Conservation (phyloP, 2,329 filamentous ascomycete species). For the Colletotrichum cordylinicola region DNA sequence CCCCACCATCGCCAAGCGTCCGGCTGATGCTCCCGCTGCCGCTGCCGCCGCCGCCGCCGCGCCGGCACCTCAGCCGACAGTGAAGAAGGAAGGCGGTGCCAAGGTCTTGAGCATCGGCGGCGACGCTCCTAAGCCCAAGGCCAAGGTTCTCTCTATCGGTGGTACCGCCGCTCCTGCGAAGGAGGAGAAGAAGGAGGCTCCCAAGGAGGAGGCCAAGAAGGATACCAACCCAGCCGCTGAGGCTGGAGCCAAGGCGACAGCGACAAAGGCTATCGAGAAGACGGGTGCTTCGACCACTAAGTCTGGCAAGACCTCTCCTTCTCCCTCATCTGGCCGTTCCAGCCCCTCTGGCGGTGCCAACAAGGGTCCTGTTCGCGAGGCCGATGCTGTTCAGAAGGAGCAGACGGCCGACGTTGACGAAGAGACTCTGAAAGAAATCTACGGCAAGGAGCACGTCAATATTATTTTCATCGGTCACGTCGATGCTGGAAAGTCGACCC, state of each 20-base stretch:
- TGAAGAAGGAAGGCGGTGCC: constrained; percentile 59
- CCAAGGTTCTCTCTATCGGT: constrained; percentile 52
- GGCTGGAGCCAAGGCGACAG: constrained; percentile 83
- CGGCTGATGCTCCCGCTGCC: constrained; percentile 51
- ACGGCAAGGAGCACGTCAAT: constrained; percentile 92
- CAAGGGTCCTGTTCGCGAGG: constrained; percentile 62
- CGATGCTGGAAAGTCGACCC: constrained; percentile 95
- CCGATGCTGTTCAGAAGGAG: constrained; percentile 84
- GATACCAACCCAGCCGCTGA: constrained; percentile 52
- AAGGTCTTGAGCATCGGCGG: constrained; percentile 71
- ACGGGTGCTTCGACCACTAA: constrained; percentile 67
- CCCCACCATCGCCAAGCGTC: constrained; percentile 69
- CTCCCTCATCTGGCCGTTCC: constrained; percentile 82
- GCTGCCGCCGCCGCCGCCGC: constrained; percentile 45
- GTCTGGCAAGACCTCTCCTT: constrained; percentile 78
- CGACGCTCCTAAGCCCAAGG: constrained; percentile 60
- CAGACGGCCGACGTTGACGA: constrained; percentile 76
- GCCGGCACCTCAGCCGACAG: constrained; percentile 54
- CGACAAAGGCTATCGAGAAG: constrained; percentile 91
- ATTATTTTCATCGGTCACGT: constrained; percentile 99
- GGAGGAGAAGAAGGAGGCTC: constrained; percentile 47
- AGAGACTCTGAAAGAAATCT: constrained; percentile 88
- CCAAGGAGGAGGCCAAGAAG: constrained; percentile 56
- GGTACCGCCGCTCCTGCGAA: constrained; percentile 38
- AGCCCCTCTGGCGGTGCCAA: constrained; percentile 74